phyloP scores from a whole-genome alignment of 257 asterid genomes.

The Petrea volubilis region DNA sequence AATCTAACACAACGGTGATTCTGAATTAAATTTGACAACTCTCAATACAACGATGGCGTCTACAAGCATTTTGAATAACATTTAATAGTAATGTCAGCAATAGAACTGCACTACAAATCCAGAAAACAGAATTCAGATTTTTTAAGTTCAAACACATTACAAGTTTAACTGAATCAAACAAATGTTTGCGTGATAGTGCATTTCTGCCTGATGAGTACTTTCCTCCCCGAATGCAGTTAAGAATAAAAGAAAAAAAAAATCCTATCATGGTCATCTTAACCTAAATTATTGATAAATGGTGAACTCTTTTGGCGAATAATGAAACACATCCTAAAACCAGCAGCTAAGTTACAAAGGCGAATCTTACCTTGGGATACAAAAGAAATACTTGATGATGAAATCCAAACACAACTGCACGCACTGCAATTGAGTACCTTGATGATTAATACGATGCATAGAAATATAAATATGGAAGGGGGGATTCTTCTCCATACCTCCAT shows the following conservation, averaged over 20 bases:
- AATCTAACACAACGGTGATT: neutral
- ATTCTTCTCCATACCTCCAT: slow-evolving; percentile 66
- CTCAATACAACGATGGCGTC: neutral
- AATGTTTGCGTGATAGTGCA: neutral
- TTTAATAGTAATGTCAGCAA: neutral
- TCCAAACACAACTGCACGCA: slow-evolving; percentile 85
- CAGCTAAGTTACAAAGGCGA: slow-evolving; percentile 4
- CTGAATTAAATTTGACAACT: neutral
- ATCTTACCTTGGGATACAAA: slow-evolving; percentile 74
- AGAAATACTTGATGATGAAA: slow-evolving; percentile 83
- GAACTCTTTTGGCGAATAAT: neutral
- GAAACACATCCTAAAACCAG: neutral
- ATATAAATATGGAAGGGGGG: neutral
- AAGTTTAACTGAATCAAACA: slow-evolving; percentile 6
- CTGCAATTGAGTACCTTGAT: slow-evolving; percentile 49
- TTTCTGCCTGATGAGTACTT: neutral
- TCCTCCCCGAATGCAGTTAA: neutral
- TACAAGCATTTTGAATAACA: neutral
- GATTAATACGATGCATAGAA: slow-evolving; percentile 14
- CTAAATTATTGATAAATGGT: neutral
- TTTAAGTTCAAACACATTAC: neutral
- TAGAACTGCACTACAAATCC: neutral
- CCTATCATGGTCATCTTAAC: neutral
- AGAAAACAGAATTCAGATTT: neutral
- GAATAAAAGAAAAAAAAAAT: neutral